These are phyloP conservation scores for Malbranchea zuffiana DNA, from an alignment of 2,329 filamentous ascomycete genomes.

Conservation along the genomic window DNA sequence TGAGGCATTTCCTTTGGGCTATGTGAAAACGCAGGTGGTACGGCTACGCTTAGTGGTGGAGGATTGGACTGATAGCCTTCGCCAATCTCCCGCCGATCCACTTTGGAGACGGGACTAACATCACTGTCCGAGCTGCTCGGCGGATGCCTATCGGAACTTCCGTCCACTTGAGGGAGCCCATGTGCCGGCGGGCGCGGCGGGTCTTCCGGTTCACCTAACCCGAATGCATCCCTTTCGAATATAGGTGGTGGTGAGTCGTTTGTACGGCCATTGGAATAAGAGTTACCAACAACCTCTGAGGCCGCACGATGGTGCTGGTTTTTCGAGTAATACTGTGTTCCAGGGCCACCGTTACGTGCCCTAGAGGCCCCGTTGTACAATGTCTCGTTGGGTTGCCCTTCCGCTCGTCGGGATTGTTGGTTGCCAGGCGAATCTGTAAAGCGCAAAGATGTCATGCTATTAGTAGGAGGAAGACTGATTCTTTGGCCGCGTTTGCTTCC, in stretches of 20 bases:
- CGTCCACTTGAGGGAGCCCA: constrained; percentile 21
- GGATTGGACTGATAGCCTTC: constrained; percentile 39
- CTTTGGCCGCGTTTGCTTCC: constrained; percentile 36
- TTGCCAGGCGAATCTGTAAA: constrained; percentile 19
- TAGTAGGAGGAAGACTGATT: constrained; percentile 28
- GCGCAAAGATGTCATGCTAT: constrained; percentile 25
- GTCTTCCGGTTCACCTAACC: constrained; percentile 18
- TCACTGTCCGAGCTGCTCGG: constrained; percentile 35
- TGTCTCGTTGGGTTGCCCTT: constrained; percentile 29
- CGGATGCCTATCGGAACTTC: constrained; percentile 19
- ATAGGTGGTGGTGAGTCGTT: constrained; percentile 13
- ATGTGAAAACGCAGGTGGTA: constrained; percentile 71
- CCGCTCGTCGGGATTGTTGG: constrained; percentile 13
- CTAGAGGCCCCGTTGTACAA: constrained; percentile 23
- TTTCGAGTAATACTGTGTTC: constrained; percentile 9
- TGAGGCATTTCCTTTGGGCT: constrained; percentile 58
- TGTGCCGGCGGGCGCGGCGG: constrained; percentile 31
- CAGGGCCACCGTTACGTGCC: constrained; percentile 6
- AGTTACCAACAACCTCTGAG: constrained; percentile 24
- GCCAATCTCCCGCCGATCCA: constrained; percentile 22
- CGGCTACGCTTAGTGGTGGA: constrained; percentile 64
- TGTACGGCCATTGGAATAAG: constrained; percentile 1
- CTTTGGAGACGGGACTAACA: constrained; percentile 15
- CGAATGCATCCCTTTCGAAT: constrained; percentile 11
- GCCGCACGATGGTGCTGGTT: constrained; percentile 24